phyloP scores from a whole-genome alignment of 2,329 filamentous ascomycete species.

The Myriangium duriaei region DNA sequence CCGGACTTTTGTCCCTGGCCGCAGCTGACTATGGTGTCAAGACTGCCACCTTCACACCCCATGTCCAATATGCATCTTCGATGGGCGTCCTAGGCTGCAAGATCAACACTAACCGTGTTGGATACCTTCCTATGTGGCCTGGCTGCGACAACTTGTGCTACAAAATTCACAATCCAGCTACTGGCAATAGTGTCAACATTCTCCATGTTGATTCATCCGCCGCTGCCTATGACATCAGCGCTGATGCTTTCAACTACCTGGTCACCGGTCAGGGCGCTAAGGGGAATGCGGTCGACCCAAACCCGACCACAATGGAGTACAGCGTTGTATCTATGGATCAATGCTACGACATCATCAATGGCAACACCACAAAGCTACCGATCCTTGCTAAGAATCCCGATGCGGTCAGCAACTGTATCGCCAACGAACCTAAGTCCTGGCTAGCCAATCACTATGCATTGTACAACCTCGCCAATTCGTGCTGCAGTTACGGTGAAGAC shows the following conservation, averaged over 20 bases:
- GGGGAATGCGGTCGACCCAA: conserved; percentile 27
- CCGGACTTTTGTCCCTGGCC: conserved; percentile 13
- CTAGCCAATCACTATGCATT: conserved; percentile 39
- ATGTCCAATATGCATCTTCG: conserved; percentile 44
- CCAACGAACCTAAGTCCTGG: conserved; percentile 31
- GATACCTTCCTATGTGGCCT: conserved; percentile 45
- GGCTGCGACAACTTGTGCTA: conserved; percentile 47
- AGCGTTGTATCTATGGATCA: conserved; percentile 36
- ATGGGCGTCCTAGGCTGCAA: conserved; percentile 49
- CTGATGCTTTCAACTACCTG: conserved; percentile 51
- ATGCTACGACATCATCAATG: conserved; percentile 37
- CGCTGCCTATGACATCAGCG: conserved; percentile 47
- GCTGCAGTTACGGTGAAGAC: conserved; percentile 20
- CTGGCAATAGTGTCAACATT: conserved; percentile 42
- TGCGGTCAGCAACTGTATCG: conserved; percentile 35
- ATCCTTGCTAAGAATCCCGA: conserved; percentile 46
- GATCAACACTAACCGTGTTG: conserved; percentile 47
- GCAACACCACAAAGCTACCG: conserved; percentile 34
- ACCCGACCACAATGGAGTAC: conserved; percentile 34
- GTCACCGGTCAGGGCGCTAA: conserved; percentile 38
- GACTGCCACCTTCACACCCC: conserved; percentile 35
- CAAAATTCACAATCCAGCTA: conserved; percentile 33
- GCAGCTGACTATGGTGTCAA: too few species aligned
- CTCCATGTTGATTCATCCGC: conserved; percentile 45
- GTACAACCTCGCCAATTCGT: conserved; percentile 39